Base-by-base conservation (phyloP, 2,329 filamentous ascomycete genomes). In the Pseudopyricularia cyperi region DNA sequence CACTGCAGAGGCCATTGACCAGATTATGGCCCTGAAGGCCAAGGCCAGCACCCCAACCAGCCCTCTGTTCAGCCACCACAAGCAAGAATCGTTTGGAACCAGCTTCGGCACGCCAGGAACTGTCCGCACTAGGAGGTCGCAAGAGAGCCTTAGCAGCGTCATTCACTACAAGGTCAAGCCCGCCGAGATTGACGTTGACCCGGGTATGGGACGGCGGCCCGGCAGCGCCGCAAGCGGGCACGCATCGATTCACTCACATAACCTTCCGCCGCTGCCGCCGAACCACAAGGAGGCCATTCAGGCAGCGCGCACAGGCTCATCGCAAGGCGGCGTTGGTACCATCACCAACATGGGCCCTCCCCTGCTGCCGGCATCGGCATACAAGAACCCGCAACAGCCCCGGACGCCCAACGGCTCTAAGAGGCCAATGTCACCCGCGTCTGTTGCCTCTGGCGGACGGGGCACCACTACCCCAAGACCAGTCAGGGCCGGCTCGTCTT, bases 231-330 rank as follows among this genome's bases (percentile, higher is more conserved):
- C 79, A 35, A 95, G 89, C 65, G 75, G 77, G 46, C 78, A 66
- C 30, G 63, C 60, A 34, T 68, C 68, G 11, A 55, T 66, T 2
- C 65, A 68, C 34, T 28, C 37, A 7, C 17, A 44, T 3, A 65
- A 69, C 30, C 63, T 69, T 71, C 89, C 89, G 35, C 89, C 89
- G 32, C 73, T 96, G 54, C 91, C 90, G 39, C 60, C 73, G 12
- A 90, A 96, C 64, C 89, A 95, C 65, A 87, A 81, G 58, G 80
- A 93, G 67, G 83, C 78, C 53, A 95, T 96, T 59, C 84, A 91
- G 60, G 87, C 88, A 48, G 88, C 87, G 37, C 83, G 81, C 55
- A 73, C 76, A 28, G 69, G 71, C 22, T 80, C 79, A 5, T 68
- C 74, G 55, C 60, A 75, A 44, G 56, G 55, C 5, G 52, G 62